Conservation (phyloP, 1,139 yeast genomes). For the Kodamaea fungicola region DNA sequence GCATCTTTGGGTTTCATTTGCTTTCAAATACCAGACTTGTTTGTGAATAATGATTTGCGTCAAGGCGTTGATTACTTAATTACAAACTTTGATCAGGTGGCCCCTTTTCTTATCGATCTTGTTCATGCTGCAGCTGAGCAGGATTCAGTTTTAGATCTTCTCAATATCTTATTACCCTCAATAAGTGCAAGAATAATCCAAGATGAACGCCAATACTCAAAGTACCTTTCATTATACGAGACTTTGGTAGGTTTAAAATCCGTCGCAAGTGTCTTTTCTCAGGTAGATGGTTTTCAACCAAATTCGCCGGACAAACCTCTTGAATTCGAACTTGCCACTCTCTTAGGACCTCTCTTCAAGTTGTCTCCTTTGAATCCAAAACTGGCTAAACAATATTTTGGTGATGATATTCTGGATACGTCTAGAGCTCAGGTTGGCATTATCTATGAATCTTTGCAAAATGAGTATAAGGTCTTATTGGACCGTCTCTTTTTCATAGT, state of each 20-base stretch:
- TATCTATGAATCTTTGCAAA: conserved; percentile 54
- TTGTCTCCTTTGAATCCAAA: conserved; percentile 63
- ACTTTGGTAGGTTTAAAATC: conserved; percentile 57
- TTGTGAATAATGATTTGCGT: conserved; percentile 37
- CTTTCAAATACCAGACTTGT: conserved; percentile 70
- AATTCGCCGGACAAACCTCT: conserved; percentile 34
- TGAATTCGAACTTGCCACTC: conserved; percentile 56
- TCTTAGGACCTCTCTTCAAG: conserved; percentile 74
- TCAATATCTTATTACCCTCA: conserved; percentile 53
- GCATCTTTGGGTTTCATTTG: conserved; percentile 68
- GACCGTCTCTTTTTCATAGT: conserved; percentile 65
- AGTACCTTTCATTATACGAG: conserved; percentile 54
- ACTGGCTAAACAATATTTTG: conserved; percentile 44
- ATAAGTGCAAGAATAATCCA: conserved; percentile 30
- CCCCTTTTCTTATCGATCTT: conserved; percentile 58
- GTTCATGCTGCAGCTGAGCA: conserved; percentile 51
- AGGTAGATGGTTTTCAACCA: conserved; percentile 54
- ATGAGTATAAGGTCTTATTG: conserved; percentile 54
- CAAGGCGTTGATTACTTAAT: conserved; percentile 24
- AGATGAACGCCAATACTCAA: conserved; percentile 50
- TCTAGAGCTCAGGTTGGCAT: conserved; percentile 42
- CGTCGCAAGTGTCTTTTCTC: conserved; percentile 59
- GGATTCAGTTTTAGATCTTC: conserved; percentile 58
- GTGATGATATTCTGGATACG: conserved; percentile 36
- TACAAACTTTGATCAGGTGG: conserved; percentile 31